These are phyloP conservation scores for Naegleria lovaniensis DNA, from an alignment of 208 protist species.

Conservation along the genomic window DNA sequence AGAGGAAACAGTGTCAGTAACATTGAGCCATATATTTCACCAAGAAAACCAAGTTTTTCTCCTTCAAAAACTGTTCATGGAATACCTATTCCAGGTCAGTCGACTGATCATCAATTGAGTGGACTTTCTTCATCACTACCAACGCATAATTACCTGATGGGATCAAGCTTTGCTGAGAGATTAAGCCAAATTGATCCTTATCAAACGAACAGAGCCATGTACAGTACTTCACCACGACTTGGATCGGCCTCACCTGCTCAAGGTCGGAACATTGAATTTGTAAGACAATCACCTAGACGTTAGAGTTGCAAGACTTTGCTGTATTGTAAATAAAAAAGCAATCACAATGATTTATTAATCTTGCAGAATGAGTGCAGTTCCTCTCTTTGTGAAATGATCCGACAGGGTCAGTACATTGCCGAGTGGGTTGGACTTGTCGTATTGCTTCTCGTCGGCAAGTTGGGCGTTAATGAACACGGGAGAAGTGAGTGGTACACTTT, in stretches of 20 bases:
- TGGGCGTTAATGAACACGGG: constrained; percentile 14
- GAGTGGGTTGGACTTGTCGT: constrained; percentile 11
- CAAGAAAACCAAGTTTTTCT: neutral
- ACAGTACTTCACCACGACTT: neutral
- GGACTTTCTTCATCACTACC: neutral
- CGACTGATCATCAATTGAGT: neutral
- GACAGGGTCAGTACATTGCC: constrained; percentile 51
- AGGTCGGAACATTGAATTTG: neutral
- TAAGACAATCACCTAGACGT: neutral
- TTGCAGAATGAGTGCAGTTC: constrained; percentile 90
- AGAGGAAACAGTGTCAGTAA: neutral
- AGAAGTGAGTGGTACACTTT: neutral
- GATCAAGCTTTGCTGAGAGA: neutral
- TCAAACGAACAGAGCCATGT: neutral
- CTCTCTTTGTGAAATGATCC: constrained; percentile 92
- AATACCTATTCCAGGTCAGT: neutral
- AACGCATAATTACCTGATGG: neutral
- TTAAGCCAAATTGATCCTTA: neutral
- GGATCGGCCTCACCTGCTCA: neutral
- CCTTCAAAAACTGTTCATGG: neutral
- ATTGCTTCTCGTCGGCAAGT: neutral
- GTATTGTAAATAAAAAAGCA: no score
- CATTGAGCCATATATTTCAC: neutral
- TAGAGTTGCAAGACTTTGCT: no score
- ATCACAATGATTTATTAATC: constrained; percentile 44